Conservation (phyloP, 495 filamentous ascomycete genomes). For the Amphirosellinia nigrospora region DNA sequence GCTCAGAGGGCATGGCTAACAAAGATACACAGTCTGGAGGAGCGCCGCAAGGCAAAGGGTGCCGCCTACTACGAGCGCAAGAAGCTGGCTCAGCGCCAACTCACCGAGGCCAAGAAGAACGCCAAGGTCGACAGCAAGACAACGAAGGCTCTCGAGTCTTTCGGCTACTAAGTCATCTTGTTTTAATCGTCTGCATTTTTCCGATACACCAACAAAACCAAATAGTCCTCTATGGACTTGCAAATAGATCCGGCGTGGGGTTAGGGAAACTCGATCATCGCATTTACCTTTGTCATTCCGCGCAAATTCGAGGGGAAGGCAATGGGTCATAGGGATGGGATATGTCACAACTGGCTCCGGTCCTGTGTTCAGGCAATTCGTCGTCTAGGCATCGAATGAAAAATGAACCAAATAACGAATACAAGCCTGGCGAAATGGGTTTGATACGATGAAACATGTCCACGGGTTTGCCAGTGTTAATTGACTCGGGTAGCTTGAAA, state of each 20-base stretch:
- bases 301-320: slow-evolving; percentile 40
- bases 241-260: slow-evolving; percentile 45
- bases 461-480: slow-evolving; percentile 6
- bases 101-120: slow-evolving; percentile 88
- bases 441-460: slow-evolving; percentile 19
- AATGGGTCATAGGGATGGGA: slow-evolving; percentile 38
- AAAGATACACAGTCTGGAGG: slow-evolving; percentile 77
- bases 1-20: slow-evolving; percentile 42
- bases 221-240: slow-evolving; percentile 39
- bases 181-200: slow-evolving; percentile 34
- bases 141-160: slow-evolving; percentile 58
- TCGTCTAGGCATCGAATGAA: slow-evolving; percentile 44
- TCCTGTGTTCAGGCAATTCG: slow-evolving; percentile 42
- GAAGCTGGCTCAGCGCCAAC: slow-evolving; percentile 89
- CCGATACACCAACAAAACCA: slow-evolving; percentile 39
- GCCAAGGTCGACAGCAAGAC: slow-evolving; percentile 80
- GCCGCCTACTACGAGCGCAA: slow-evolving; percentile 99
- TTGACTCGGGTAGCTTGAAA: slow-evolving; percentile 9
- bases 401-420: slow-evolving; percentile 38
- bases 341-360: slow-evolving; percentile 38
- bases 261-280: slow-evolving; percentile 45
- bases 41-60: slow-evolving; percentile 98
- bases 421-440: slow-evolving; percentile 25
- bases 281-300: slow-evolving; percentile 41
- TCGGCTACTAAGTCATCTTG: slow-evolving; percentile 57